Evolutionary conservation across 129 eudicot species (phyloP), one percentile per base, ranked within the genome.

Genomic region (Pseudognaphalium luteoalbum): DNA sequence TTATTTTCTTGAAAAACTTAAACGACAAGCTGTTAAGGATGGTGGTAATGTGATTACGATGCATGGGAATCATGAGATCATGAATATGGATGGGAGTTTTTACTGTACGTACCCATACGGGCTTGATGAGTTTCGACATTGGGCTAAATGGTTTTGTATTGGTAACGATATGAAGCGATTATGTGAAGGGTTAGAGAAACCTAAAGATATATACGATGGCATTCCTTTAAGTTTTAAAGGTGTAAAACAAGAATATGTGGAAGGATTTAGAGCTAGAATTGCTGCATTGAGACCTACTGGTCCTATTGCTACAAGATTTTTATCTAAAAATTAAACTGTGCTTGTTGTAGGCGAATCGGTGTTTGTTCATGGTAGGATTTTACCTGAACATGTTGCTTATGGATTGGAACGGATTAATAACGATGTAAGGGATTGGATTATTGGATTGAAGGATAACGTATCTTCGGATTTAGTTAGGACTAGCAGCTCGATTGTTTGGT

Each of bases 1-100:
- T 3, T 94, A 94, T 62, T 86, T 88, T 30, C 82, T 94, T 14
- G 98, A 94, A 82, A 94, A 83, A 58, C 79, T 89, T 75, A 87
- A 83, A 77, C 80, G 90, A 0, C 82, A 91, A 60, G 97, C 96
- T 0, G 69, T 66, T 6, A 85, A 47, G 28, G 50, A 0, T 1
- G 96, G 96, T 0, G 97, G 98, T 2, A 65, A 21, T 29, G 64
- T 94, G 16, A 84, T 88, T 47, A 87, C 93, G 22, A 88, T 94
- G 92, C 89, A 94, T 22, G 98, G 98, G 1, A 93, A 93, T 73
- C 98, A 91, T 54, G 98, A 91, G 60, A 88, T 89, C 29, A 87
- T 91, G 97, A 94, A 94, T 14, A 71, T 89, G 4, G 90, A 81
- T 28, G 79, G 87, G 3, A 83, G 91, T 76, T 94, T 94, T 65